Percentiles rank a stretch among this genome's conserved stretches.
phyloP scores from a whole-genome alignment of 78 protist genomes.

The Polysphondylium violaceum region DNA sequence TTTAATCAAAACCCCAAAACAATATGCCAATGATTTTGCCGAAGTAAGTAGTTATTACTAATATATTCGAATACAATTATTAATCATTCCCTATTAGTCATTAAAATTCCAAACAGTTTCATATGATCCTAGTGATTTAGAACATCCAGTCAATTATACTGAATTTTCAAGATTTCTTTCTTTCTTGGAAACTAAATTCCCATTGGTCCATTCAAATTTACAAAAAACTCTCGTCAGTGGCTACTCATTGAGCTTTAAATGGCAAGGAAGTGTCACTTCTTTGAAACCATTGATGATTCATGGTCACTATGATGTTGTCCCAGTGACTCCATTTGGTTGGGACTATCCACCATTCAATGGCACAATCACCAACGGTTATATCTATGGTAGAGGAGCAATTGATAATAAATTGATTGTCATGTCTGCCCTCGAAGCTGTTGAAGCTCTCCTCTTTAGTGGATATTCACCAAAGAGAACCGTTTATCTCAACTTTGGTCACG shows the following conservation, averaged over 20 bases:
- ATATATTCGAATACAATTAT: neutral
- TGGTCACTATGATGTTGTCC: constrained; percentile 60
- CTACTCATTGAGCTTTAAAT: constrained; percentile 25
- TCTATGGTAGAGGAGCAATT: constrained; percentile 66
- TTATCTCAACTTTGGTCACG: constrained; percentile 60
- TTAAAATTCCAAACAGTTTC: constrained; percentile 48
- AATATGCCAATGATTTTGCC: neutral
- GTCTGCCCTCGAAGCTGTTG: constrained; percentile 43
- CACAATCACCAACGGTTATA: constrained; percentile 5
- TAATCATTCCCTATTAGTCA: constrained; percentile 10
- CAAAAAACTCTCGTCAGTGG: neutral
- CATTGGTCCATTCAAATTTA: constrained; percentile 12
- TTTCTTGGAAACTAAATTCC: constrained; percentile 22
- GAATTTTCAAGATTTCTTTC: neutral
- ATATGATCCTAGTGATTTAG: constrained; percentile 5
- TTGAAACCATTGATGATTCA: constrained; percentile 48
- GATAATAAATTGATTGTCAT: constrained; percentile 49
- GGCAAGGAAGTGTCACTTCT: constrained; percentile 39
- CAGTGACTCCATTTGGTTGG: constrained; percentile 25
- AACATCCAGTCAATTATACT: neutral
- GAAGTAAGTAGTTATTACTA: neutral
- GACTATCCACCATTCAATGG: constrained; percentile 32
- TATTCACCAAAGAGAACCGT: constrained; percentile 31
- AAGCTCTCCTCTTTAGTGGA: neutral
- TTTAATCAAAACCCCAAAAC: neutral